Evolutionary conservation across 495 filamentous ascomycete species (phyloP), one percentile per base, ranked within the genome.

Genomic region (Podospora australis): DNA sequence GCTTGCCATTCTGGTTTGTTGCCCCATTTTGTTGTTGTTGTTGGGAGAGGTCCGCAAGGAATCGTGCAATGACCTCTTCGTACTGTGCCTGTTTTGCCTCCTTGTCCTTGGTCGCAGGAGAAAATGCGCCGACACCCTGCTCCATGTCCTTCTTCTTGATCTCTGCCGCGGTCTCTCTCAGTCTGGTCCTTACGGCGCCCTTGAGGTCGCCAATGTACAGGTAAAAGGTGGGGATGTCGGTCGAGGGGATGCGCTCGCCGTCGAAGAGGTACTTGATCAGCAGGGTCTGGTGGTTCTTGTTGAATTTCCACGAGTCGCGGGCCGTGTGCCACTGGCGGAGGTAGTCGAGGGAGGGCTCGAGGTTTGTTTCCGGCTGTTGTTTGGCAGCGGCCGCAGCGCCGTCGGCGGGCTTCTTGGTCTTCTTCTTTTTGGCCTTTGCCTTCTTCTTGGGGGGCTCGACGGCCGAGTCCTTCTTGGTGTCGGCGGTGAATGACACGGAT

Each of bases 301-400:
- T 90, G 70, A 96, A 96, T 65, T 95, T 96, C 90, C 90, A 96
- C 29, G 67, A 70, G 0, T 72, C 65, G 35, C 78, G 81, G 39
- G 78, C 72, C 35, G 74, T 77, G 62, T 83, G 69, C 75, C 87
- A 90, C 60, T 76, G 74, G 20, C 70, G 74, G 17, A 96, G 73
- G 62, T 95, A 95, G 17, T 67, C 70, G 29, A 94, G 77, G 48
- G 87, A 80, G 4, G 82, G 78, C 38, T 78, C 74, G 55, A 79
- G 56, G 34, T 66, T 62, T 35, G 66, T 58, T 38, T 73, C 68
- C 26, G 69, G 49, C 24, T 58, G 49, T n/a, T n/a, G n/a, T n/a
- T n/a, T n/a, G n/a, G n/a, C n/a, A n/a, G n/a, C n/a, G n/a, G n/a
- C n/a, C 30, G 57, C 10, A 5, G 51, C 46, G 34, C 62, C 43